phyloP scores from a whole-genome alignment of 495 filamentous ascomycete genomes.

The Cercophora scortea region DNA sequence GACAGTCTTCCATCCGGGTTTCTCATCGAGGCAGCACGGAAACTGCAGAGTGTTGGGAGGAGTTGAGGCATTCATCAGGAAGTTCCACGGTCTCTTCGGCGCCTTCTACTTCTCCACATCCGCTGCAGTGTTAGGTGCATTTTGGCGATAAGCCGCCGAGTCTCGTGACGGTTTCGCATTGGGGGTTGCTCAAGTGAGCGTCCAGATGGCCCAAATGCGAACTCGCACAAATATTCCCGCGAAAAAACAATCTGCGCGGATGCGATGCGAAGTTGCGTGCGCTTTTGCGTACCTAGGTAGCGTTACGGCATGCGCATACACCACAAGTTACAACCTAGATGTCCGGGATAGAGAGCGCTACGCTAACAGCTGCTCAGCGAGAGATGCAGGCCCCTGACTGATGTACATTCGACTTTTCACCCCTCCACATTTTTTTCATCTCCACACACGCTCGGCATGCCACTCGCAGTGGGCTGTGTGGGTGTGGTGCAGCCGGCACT shows the following conservation, averaged over 20 bases:
- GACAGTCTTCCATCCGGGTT: background rate
- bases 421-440: no score
- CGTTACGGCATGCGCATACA: no score
- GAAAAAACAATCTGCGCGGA: background rate
- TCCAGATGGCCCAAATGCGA: background rate
- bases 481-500: constrained; percentile 5
- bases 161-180: no score
- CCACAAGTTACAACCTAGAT: no score
- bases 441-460: background rate
- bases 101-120: background rate
- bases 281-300: background rate
- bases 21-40: background rate
- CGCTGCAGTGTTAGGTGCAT: no score
- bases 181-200: background rate
- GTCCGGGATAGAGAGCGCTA: no score
- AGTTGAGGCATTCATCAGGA: background rate
- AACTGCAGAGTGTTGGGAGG: background rate
- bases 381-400: no score
- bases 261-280: background rate
- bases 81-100: background rate
- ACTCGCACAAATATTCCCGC: background rate
- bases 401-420: no score
- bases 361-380: no score
- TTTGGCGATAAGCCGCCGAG: no score
- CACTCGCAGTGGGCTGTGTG: background rate